Conservation (phyloP, 305 asterid species). For the Fraxinus greggii region DNA sequence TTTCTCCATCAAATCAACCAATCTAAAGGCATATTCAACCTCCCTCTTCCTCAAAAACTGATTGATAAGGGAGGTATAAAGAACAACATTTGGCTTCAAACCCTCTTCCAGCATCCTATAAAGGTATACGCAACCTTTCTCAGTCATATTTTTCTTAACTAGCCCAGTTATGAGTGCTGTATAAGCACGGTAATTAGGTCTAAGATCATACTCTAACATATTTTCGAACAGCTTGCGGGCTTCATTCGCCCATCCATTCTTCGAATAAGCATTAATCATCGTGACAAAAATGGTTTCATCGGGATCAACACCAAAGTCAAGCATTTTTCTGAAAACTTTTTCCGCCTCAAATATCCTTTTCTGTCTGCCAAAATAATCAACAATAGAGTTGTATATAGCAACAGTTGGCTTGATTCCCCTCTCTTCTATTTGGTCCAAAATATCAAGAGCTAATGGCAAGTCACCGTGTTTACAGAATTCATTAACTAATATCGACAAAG, state of each 20-base stretch:
- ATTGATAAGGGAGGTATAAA: conserved; percentile 56
- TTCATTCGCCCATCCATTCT: conserved; percentile 42
- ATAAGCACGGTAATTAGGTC: conserved; percentile 49
- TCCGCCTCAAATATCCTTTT: conserved; percentile 47
- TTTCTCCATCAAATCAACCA: conserved; percentile 57
- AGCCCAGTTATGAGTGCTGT: conserved; percentile 53
- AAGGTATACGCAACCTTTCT: conserved; percentile 44
- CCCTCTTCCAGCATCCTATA: conserved; percentile 59
- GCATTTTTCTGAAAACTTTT: conserved; percentile 46
- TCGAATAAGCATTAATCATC: conserved; percentile 59
- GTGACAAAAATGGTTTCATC: conserved; percentile 47
- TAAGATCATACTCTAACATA: conserved; percentile 41
- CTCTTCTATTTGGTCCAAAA: conserved; percentile 46
- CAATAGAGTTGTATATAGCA: conserved; percentile 45
- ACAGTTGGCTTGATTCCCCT: conserved; percentile 47
- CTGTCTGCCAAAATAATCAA: conserved; percentile 47
- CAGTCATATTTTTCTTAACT: conserved; percentile 55
- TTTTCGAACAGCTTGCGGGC: conserved; percentile 44
- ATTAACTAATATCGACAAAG: conserved; percentile 43
- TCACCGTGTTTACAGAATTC: conserved; percentile 51
- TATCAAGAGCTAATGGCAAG: conserved; percentile 39
- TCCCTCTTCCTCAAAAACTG: conserved; percentile 51
- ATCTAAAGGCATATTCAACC: conserved; percentile 45
- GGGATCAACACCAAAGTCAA: conserved; percentile 45
- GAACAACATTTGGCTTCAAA: conserved; percentile 45